Conservation (phyloP, 1,139 yeast species). For the Pichia sp. region DNA sequence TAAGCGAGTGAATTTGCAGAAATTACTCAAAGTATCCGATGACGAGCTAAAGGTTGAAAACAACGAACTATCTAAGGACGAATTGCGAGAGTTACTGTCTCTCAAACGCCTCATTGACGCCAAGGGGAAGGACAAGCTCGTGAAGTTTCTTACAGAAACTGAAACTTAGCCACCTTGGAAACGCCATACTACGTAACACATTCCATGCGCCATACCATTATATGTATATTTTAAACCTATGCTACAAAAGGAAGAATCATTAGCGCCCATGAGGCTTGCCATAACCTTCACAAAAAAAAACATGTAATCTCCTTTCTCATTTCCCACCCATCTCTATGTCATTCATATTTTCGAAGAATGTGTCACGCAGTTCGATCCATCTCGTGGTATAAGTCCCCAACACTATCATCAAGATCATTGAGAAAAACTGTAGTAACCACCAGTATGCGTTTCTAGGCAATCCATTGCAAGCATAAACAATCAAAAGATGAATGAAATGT, state of each 20-base stretch:
- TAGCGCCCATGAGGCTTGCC: too few species aligned
- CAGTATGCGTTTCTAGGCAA: conserved; percentile 70
- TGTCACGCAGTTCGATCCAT: conserved; percentile 82
- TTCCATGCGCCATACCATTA: too few species aligned
- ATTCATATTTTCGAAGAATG: conserved; percentile 77
- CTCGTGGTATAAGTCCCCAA: conserved; percentile 82
- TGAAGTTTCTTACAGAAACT: conserved; percentile 57
- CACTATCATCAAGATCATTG: conserved; percentile 62
- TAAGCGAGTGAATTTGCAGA: conserved; percentile 18
- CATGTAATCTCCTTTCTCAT: background rate
- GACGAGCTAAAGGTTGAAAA: conserved; percentile 24
- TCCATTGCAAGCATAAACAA: conserved; percentile 58
- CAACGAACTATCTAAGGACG: conserved; percentile 27
- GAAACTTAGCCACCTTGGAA: too few species aligned
- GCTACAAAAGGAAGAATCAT: too few species aligned
- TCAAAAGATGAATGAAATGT: conserved; percentile 68
- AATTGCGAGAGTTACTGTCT: conserved; percentile 44
- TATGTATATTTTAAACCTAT: too few species aligned
- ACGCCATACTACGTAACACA: too few species aligned
- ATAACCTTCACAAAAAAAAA: too few species aligned
- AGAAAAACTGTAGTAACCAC: conserved; percentile 75
- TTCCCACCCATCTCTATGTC: conserved; percentile 41
- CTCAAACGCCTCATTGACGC: conserved; percentile 55
- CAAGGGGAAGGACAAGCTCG: conserved; percentile 63
- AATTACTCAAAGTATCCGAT: conserved; percentile 34